Evolutionary conservation across 1,284 basidiomycete genomes (phyloP), one percentile per base, ranked within the genome.

Genomic region (Athelia psychrophila): DNA sequence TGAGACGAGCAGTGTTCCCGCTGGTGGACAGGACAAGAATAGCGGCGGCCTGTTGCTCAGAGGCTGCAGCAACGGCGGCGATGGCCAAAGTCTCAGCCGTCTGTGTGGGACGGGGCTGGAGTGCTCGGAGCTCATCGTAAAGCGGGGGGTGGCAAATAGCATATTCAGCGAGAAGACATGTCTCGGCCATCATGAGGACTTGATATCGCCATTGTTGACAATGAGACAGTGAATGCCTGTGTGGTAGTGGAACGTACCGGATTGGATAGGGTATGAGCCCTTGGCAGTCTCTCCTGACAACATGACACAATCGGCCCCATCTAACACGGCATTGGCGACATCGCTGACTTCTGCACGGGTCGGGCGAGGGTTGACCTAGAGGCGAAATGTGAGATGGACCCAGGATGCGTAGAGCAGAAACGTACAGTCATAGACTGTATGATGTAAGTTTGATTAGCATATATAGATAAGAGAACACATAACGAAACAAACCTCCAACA

Each of bases 181-280:
- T 97, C 79, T 98, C 95, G 47, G 95, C 95, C 95, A 98, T 98
- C 94, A 97, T 95, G 61, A 94, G 81, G 60, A 97, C 95, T 91
- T 19, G 24, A 25, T 1, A 44, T 47, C 27, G 49, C 70, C 27
- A 65, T 60, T 38, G 10, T 42, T n/a, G 6, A 30, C 27, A 30
- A 30, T 30, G 27, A 30, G 27, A 13, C 23, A n/a, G 19, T 13
- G 33, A 8, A 47, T 4, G 15, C 48, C 51, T 5, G 24, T n/a
- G 47, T 8, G n/a, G 22, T 20, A 24, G 44, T 46, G n/a, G 42
- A 23, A 73, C 84, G 51, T 63, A 88, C 92, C 93, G 53, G 96
- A 94, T 71, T 95, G 85, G 65, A 95, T 83, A 51, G 95, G 95
- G 74, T 98, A 98, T 56, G 82, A 76, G 59, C 95, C 95, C 80